phyloP scores from a whole-genome alignment of 805 yeast species.

The Suhomyces emberorum region DNA sequence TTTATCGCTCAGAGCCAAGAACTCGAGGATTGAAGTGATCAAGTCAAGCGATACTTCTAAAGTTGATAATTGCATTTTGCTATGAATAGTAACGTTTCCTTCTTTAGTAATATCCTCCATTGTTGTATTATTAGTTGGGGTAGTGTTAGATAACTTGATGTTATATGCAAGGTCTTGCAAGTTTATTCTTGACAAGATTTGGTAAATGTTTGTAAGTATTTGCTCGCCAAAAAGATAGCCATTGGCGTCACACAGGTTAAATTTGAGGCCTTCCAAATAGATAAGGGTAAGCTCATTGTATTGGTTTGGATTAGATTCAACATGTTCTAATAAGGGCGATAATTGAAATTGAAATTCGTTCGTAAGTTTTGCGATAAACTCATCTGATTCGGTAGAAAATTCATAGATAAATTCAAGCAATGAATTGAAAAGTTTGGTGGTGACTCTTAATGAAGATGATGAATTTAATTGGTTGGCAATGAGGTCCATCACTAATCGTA shows the following conservation, averaged over 20 bases:
- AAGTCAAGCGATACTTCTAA: slow-evolving; percentile 73
- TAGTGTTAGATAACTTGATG: slow-evolving; percentile 37
- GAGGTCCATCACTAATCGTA: slow-evolving; percentile 35
- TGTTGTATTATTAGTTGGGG: slow-evolving; percentile 17
- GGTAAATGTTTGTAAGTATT: slow-evolving; percentile 21
- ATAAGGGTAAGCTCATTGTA: slow-evolving; percentile 28
- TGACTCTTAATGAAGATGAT: slow-evolving; percentile 23
- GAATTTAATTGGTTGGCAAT: slow-evolving; percentile 30
- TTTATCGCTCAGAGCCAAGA: slow-evolving; percentile 30
- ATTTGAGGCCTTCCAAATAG: slow-evolving; percentile 41
- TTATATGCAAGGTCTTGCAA: slow-evolving; percentile 16
- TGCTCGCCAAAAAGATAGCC: slow-evolving; percentile 3
- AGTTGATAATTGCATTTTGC: slow-evolving; percentile 55
- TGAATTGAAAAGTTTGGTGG: slow-evolving; percentile 47
- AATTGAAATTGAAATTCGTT: slow-evolving; percentile 14
- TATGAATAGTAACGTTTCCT: slow-evolving; percentile 27
- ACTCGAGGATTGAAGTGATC: slow-evolving; percentile 71
- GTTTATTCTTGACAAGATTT: slow-evolving; percentile 25
- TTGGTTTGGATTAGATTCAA: slow-evolving; percentile 2
- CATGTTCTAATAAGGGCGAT: slow-evolving; percentile 15
- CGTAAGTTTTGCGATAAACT: slow-evolving; percentile 41
- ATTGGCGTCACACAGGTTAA: slow-evolving; percentile 37
- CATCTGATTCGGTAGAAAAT: slow-evolving; percentile 55
- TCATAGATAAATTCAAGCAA: slow-evolving; percentile 58
- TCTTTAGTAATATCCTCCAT: slow-evolving; percentile 31